Evolutionary conservation across 2,329 filamentous ascomycete species (phyloP), one percentile per base, ranked within the genome.

Genomic region (Scolecobasidium constrictum): DNA sequence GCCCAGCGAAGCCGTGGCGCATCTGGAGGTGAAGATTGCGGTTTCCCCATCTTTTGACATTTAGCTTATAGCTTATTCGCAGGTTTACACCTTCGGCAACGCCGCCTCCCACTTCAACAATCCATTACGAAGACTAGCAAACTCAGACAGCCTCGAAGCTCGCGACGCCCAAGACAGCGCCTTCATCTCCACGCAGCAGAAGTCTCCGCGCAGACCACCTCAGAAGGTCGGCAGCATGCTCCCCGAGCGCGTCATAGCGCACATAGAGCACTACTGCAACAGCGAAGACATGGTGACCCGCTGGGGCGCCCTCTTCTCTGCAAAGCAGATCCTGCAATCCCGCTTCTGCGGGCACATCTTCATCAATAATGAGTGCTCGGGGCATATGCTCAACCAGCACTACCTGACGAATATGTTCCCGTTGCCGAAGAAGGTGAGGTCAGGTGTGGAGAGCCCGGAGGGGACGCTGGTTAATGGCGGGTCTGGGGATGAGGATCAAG

Each of bases 81-180:
- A 90, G 58, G 73, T 90, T 7, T 73, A 72, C 58, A 88, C 83
- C 0, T 90, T 90, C 56, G 84, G 82, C 20, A 82, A 77, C 44
- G 83, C 83, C 0, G 81, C 84, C 0, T 86, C 86, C 52, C 83
- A 88, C 57, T 88, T 86, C 65, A 87, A 86, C 58, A 86, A 86
- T 49, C 84, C 83, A 0, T 72, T 76, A 49, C 67, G 71, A 3
- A 70, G 73, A 45, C 43, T 47, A 48, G 39, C 26, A 3, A 6
- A 38, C 4, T 20, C 15, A 6, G 9, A 3, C 3, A 16, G 23
- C n/a, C 34, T 42, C 19, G 40, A 42, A 15, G 23, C 28, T 13
- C 40, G 17, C n/a, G 40, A 31, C 21, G 22, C 20, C 21, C 12
- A 11, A 7, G 16, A 26, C 22, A n/a, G 19, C 20, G 12, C 16